A percentile compares a stretch with the other conserved stretches of the same genome.
These are phyloP conservation scores for Aspergillus incahuasiensis DNA, from an alignment of 495 filamentous ascomycete species.

Conservation along the genomic window DNA sequence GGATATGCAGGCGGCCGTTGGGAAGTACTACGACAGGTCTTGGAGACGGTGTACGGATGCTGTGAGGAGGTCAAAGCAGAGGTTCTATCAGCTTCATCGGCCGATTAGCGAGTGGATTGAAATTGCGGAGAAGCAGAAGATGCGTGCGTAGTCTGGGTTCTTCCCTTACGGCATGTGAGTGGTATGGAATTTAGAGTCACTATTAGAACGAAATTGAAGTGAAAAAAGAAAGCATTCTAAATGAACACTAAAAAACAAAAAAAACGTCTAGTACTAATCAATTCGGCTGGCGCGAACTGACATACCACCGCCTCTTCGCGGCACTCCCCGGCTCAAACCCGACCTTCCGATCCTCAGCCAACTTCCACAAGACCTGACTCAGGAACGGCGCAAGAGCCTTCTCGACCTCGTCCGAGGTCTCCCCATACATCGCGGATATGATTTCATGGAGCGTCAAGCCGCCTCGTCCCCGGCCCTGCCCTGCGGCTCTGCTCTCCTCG, in stretches of 20 bases:
- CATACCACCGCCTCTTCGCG: conserved; percentile 41
- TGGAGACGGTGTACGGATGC: conserved; percentile 5
- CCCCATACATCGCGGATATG: conserved; percentile 35
- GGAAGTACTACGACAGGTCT: conserved; percentile 1
- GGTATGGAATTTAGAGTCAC: too few species aligned
- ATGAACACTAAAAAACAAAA: too few species aligned
- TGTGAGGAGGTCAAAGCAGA: conserved; percentile 6
- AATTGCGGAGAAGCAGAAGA: conserved; percentile 5
- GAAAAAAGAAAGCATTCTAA: not conserved
- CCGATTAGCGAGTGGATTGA: conserved; percentile 10
- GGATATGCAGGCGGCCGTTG: not conserved
- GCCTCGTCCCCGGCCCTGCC: conserved; percentile 10
- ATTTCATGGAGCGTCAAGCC: conserved; percentile 34
- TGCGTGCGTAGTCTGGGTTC: not conserved
- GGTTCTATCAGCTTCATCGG: conserved; percentile 9
- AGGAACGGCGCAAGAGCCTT: conserved; percentile 44
- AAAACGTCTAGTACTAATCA: not conserved
- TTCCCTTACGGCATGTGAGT: not conserved
- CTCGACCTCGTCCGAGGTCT: conserved; percentile 20
- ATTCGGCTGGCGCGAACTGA: not conserved
- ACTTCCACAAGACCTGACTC: conserved; percentile 42
- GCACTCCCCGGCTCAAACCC: conserved; percentile 37
- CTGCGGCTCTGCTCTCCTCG: not conserved
- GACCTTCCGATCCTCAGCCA: conserved; percentile 46
- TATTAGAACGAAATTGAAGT: too few species aligned